Conservation (phyloP, 176 grass and related monocot species). For the Cenchrus purpureus region DNA sequence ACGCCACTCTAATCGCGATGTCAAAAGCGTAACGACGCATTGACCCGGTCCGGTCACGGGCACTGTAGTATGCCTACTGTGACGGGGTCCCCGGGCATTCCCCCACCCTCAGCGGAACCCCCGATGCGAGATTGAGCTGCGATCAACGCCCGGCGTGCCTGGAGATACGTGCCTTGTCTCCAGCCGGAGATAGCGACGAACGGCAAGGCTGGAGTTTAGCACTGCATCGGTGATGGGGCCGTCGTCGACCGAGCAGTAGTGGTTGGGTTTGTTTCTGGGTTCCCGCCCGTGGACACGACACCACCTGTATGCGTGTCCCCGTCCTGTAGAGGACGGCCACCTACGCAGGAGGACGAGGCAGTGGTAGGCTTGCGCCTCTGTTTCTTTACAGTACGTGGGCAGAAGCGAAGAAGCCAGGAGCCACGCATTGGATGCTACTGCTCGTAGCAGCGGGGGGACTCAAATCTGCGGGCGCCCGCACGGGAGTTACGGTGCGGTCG, state of each 20-base stretch:
- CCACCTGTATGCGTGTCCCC: constrained; percentile 15
- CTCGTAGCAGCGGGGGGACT: not conserved
- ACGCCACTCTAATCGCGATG: no score
- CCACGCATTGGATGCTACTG: constrained; percentile 43
- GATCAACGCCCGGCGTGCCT: constrained; percentile 24
- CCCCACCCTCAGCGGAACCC: constrained; percentile 9
- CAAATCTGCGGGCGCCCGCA: no score
- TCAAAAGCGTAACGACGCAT: not conserved
- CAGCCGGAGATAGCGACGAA: not conserved
- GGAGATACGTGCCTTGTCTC: constrained; percentile 20
- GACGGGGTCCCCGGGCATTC: not conserved
- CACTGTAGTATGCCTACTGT: not conserved
- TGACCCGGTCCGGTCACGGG: not conserved
- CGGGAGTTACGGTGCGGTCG: no score
- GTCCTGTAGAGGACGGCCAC: not conserved
- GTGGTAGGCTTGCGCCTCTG: not conserved
- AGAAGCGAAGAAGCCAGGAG: not conserved
- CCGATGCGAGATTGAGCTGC: constrained; percentile 11
- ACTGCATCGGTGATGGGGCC: not conserved
- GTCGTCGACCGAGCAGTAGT: not conserved
- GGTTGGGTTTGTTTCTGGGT: not conserved
- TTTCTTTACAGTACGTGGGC: constrained; percentile 25
- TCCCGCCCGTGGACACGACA: constrained; percentile 6
- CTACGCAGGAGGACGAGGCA: not conserved
- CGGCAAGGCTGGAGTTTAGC: not conserved